Conservation (phyloP, 1,139 yeast genomes). For the Sugiyamaella xylanicola region DNA sequence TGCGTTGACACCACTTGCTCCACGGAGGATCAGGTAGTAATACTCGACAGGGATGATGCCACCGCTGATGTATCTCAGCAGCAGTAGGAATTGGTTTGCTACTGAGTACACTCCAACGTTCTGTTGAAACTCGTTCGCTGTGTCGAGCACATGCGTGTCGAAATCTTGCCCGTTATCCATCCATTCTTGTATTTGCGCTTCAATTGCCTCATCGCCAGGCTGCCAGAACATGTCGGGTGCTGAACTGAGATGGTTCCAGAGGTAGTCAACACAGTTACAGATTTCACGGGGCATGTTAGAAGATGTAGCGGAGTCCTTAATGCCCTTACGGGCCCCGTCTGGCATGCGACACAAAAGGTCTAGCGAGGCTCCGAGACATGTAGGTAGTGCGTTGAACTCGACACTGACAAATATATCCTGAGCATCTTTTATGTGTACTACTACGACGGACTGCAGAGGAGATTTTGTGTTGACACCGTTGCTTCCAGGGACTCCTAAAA, state of each 20-base stretch:
- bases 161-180: constrained; percentile 41
- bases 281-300: constrained; percentile 41
- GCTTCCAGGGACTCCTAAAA: constrained; percentile 23
- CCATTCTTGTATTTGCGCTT: constrained; percentile 41
- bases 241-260: constrained; percentile 34
- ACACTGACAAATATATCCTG: constrained; percentile 42
- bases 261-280: constrained; percentile 43
- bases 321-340: constrained; percentile 36
- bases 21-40: constrained; percentile 33
- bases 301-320: constrained; percentile 25
- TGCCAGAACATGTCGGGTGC: constrained; percentile 27
- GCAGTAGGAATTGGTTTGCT: constrained; percentile 38
- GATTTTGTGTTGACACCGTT: constrained; percentile 20
- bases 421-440: constrained; percentile 38
- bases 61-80: constrained; percentile 46
- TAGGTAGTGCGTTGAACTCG: constrained; percentile 36
- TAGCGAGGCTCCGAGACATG: constrained; percentile 41
- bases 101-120: constrained; percentile 40
- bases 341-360: constrained; percentile 38
- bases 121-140: constrained; percentile 33
- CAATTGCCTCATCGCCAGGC: constrained; percentile 37
- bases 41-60: constrained; percentile 46
- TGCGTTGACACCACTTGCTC: constrained; percentile 34
- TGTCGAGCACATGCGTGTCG: constrained; percentile 39
- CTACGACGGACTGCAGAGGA: constrained; percentile 33